Conservation (phyloP, 176 grass and related monocot genomes). For the Olyra latifolia region DNA sequence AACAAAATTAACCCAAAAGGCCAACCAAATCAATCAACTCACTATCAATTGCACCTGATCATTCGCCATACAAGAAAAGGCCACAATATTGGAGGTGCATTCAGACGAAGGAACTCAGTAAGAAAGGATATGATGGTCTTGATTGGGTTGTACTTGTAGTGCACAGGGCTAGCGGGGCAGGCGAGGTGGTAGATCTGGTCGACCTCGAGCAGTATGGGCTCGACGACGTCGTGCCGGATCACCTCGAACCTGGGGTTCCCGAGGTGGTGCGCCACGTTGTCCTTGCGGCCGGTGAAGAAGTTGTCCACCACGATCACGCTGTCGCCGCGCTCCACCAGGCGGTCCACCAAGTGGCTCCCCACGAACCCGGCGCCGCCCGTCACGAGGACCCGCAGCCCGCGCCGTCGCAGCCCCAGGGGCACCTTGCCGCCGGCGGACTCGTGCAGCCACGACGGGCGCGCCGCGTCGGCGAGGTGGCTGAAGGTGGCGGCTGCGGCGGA, state of each 20-base stretch:
- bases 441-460: constrained; percentile 3
- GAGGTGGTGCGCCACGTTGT: constrained; percentile 75
- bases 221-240: constrained; percentile 91
- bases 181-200: constrained; percentile 97
- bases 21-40: background rate
- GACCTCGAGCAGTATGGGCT: constrained; percentile 82
- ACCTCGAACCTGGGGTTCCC: constrained; percentile 77
- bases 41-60: background rate
- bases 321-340: constrained; percentile 66
- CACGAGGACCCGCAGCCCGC: constrained; percentile 64
- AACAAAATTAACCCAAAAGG: background rate
- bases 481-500: background rate
- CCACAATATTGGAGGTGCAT: background rate
- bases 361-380: constrained; percentile 90
- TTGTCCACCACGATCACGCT: constrained; percentile 89
- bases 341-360: constrained; percentile 83
- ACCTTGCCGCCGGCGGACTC: constrained; percentile 64
- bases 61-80: background rate
- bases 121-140: constrained; percentile 98
- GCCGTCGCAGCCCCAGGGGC: constrained; percentile 64
- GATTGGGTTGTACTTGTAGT: constrained; percentile 97
- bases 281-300: constrained; percentile 93
- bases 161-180: constrained; percentile 83
- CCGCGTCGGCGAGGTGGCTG: constrained; percentile 9
- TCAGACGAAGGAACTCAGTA: background rate